Base-by-base conservation (phyloP, 495 filamentous ascomycete species). In the Glarea lozoyensis region DNA sequence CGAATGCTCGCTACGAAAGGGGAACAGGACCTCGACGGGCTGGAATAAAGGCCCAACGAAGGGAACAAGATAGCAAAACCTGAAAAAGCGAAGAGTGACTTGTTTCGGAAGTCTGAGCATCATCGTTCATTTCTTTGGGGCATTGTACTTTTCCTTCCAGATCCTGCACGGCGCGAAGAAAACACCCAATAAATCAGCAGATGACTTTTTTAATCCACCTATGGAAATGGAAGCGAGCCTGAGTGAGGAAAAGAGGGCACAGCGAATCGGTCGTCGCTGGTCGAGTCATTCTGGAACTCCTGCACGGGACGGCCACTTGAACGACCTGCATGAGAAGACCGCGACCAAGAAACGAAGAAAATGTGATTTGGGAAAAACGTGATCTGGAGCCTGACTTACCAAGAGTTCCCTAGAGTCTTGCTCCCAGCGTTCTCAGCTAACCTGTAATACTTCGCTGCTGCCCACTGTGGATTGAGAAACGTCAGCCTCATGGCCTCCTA, bases 131-230 rank as follows among this genome's bases (percentile, higher is more conserved):
- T 56, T 55, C 57, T 55, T 52, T 70, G 63, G 61, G 18, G 31
- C 7, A 57, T 85, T 76, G 63, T 95, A 95, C 63, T 95, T 95
- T 36, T 90, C 85, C 60, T 95, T 95, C 88, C 88, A 94, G 49
- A 95, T 94, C 88, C 88, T 95, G 23, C n/a, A n/a, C n/a, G n/a
- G n/a, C 25, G 37, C 13, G 15, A 36, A n/a, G 36, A 22, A 49
- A 3, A 11, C 32, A 29, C 20, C 35, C 36, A 47, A 43, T 45
- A 13, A 42, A n/a, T 49, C 30, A 45, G 36, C 43, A 41, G 37
- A 29, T 25, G 38, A 40, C n/a, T 45, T 48, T 45, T n/a, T n/a
- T n/a, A n/a, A 51, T 39, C 37, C 43, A 47, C 10, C 13, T 22
- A 35, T 20, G 15, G 19, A 17, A n/a, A n/a, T n/a, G n/a, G n/a